Conservation (phyloP, 2,329 filamentous ascomycete species). For the Phyllosticta citribraziliensis region DNA sequence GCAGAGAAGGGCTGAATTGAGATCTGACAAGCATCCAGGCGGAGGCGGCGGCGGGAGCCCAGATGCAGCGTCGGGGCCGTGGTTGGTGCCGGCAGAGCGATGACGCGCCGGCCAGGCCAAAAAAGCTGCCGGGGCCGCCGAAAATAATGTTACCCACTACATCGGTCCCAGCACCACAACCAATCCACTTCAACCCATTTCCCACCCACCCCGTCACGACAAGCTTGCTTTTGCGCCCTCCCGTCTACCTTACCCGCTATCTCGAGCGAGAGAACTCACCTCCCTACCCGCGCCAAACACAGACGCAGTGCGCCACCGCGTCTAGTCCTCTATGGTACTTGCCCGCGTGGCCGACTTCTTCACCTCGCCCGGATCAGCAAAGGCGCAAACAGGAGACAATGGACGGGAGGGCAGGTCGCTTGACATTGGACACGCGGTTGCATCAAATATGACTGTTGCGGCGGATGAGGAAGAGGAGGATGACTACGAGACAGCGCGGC, state of each 20-base stretch:
- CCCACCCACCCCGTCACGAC: not conserved
- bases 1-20: not conserved
- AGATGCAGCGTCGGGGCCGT: not conserved
- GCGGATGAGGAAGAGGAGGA: conserved; percentile 18
- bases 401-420: conserved; percentile 18
- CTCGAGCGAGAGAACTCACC: not conserved
- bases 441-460: conserved; percentile 8
- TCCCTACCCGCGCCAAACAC: not conserved
- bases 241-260: not conserved
- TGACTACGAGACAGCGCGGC: conserved; percentile 35
- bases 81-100: not conserved
- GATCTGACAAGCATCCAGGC: not conserved
- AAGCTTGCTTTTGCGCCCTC: not conserved
- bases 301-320: conserved; percentile 3
- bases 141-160: conserved; percentile 5
- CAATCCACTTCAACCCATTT: not conserved
- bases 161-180: not conserved
- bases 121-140: conserved; percentile 3
- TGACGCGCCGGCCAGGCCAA: conserved; percentile 4
- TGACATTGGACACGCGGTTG: conserved; percentile 18
- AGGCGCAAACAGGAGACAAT: conserved; percentile 29
- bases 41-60: not conserved
- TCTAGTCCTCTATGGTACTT: conserved; percentile 36
- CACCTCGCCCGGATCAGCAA: conserved; percentile 24
- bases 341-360: conserved; percentile 40